Evolutionary conservation across 2,329 filamentous ascomycete species (phyloP), one percentile per base, ranked within the genome.

Genomic region (Esteya vermicola): DNA sequence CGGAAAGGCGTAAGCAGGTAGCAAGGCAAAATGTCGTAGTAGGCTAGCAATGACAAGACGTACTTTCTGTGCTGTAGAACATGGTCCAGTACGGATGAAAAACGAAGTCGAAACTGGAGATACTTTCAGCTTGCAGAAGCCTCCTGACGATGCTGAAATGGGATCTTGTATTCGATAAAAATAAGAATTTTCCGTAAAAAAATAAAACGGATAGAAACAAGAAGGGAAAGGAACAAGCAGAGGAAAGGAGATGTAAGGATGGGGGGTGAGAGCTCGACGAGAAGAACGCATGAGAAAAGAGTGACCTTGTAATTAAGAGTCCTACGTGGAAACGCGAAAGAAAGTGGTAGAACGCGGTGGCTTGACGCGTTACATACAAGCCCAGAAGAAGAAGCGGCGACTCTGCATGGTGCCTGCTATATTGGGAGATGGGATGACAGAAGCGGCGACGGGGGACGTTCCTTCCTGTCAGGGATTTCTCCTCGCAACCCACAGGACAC

Each of bases 31-130:
- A n/a, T n/a, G 25, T 7, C 9, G 12, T 20, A 14, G 22, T 13
- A n/a, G 4, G 9, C 30, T 23, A 10, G 13, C 18, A 16, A 19
- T 5, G 22, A 16, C 9, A 12, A 12, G 22, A 6, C 78, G 55
- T 65, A 91, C 89, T 85, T 61, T 95, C 88, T 62, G 94, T 85
- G 52, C 84, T 93, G 64, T 94, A 96, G 25, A 49, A 49, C 46
- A 49, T 49, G 33, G 4, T 40, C n/a, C n/a, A n/a, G n/a, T n/a
- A n/a, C n/a, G n/a, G n/a, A n/a, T n/a, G n/a, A n/a, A n/a, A n/a
- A n/a, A n/a, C n/a, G 33, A 16, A 16, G 25, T 4, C 19, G 23
- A 30, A 35, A 14, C 4, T 5, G n/a, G 6, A 36, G 22, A 4
- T 9, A 22, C 21, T 14, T 21, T 9, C 10, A 8, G 12, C 7